phyloP scores from a whole-genome alignment of 108 stramenopile genomes.

The Craspedostauros australis region DNA sequence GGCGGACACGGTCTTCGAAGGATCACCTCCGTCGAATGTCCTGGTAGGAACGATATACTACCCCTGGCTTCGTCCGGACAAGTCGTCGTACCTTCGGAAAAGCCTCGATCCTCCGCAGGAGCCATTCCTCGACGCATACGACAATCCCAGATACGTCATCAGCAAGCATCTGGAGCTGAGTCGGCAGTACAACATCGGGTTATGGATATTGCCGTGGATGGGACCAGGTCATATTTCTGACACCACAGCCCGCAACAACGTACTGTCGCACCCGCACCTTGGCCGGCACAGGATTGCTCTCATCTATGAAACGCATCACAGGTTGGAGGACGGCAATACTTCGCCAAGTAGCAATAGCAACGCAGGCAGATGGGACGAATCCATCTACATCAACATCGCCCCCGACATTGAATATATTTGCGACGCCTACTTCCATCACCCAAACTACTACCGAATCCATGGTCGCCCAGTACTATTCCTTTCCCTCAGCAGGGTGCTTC shows the following conservation, averaged over 20 bases:
- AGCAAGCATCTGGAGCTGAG: constrained; percentile 42
- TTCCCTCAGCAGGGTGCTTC: constrained; percentile 18
- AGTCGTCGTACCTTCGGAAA: constrained; percentile 22
- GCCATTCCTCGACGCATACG: constrained; percentile 30
- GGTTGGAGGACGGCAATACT: no score
- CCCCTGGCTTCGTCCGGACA: constrained; percentile 26
- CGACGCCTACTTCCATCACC: constrained; percentile 21
- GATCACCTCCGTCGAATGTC: no score
- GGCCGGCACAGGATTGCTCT: constrained; percentile 26
- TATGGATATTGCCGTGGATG: constrained; percentile 43
- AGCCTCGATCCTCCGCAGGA: constrained; percentile 9
- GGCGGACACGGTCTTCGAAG: no score
- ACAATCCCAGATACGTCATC: constrained; percentile 20
- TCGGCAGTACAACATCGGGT: constrained; percentile 21
- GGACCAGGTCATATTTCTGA: constrained; percentile 21
- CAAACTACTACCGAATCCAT: constrained; percentile 14
- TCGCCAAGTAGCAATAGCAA: no score
- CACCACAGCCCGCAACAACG: constrained; percentile 17
- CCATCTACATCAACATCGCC: constrained; percentile 11
- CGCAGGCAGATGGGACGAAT: no score
- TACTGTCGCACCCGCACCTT: constrained; percentile 10
- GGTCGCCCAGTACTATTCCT: constrained; percentile 28
- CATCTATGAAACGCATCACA: constrained; percentile 31
- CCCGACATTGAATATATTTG: constrained; percentile 21
- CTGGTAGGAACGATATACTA: constrained; percentile 29